These are phyloP conservation scores for Nicotiana tabacum DNA, from an alignment of 257 asterid species.

Conservation along the genomic window DNA sequence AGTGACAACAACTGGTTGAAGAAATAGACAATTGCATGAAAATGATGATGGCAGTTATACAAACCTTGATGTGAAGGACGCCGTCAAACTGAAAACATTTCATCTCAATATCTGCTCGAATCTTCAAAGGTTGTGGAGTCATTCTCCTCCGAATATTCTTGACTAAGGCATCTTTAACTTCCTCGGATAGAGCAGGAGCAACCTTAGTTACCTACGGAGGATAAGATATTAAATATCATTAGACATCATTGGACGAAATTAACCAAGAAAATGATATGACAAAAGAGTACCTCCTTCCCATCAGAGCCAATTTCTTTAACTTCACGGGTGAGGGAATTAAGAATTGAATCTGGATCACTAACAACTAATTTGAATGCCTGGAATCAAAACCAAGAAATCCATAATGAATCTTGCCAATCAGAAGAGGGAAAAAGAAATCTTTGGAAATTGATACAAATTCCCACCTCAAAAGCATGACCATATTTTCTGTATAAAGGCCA, in stretches of 20 bases:
- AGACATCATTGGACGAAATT: background rate
- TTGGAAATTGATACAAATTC: slow-evolving; percentile 11
- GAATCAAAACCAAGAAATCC: slow-evolving; percentile 4
- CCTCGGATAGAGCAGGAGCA: slow-evolving; percentile 80
- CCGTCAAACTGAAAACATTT: slow-evolving; percentile 98
- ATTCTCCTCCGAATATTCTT: slow-evolving; percentile 95
- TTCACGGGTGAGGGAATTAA: slow-evolving; percentile 87
- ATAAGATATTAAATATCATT: slow-evolving; percentile 8
- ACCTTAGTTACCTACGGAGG: slow-evolving; percentile 60
- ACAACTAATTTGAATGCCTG: slow-evolving; percentile 88
- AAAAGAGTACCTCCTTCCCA: slow-evolving; percentile 64
- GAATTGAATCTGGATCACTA: slow-evolving; percentile 84
- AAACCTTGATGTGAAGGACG: slow-evolving; percentile 90
- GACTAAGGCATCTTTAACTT: slow-evolving; percentile 80
- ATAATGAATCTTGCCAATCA: background rate
- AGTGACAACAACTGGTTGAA: background rate
- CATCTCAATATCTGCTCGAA: slow-evolving; percentile 97
- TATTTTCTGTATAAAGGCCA: slow-evolving; percentile 92
- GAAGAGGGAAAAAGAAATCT: background rate
- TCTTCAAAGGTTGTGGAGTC: slow-evolving; percentile 97
- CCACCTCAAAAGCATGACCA: slow-evolving; percentile 98
- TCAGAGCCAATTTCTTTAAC: slow-evolving; percentile 86
- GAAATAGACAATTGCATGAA: slow-evolving; percentile 4
- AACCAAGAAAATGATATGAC: background rate
- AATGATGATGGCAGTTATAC: slow-evolving; percentile 7